Evolutionary conservation across 1,284 basidiomycete species (phyloP).

Genomic region (Takashimella tepidaria): DNA sequence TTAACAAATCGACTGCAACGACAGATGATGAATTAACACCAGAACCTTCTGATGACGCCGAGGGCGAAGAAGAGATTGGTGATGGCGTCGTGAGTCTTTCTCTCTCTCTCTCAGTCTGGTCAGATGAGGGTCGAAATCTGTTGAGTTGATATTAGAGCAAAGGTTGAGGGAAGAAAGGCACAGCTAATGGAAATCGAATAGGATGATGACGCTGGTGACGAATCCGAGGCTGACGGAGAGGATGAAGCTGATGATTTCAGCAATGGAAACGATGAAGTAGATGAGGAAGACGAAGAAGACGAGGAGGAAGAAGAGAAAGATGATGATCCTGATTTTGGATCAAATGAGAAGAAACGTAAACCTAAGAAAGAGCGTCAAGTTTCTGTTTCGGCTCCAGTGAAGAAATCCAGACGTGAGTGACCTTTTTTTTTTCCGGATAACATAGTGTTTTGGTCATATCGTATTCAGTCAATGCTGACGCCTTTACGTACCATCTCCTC

Average conservation of each 20-base stretch:
- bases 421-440: neutral
- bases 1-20: neutral
- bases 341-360: too few species aligned
- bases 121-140: too few species aligned
- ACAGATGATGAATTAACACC: slow-evolving; percentile 17
- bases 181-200: too few species aligned
- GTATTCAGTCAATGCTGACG: neutral
- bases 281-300: slow-evolving; percentile 31
- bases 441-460: neutral
- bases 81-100: too few species aligned
- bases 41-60: slow-evolving; percentile 17
- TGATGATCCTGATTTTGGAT: slow-evolving; percentile 35
- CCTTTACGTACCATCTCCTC: slow-evolving; percentile 15
- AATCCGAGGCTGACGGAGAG: too few species aligned
- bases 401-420: slow-evolving; percentile 18
- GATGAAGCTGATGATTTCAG: slow-evolving; percentile 12
- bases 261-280: too few species aligned
- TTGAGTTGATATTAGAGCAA: too few species aligned
- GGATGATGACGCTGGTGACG: too few species aligned
- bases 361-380: slow-evolving; percentile 24
- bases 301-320: slow-evolving; percentile 28
- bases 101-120: too few species aligned
- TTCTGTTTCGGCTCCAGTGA: too few species aligned
- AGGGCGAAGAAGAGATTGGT: slow-evolving; percentile 21
- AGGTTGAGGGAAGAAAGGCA: too few species aligned